Evolutionary conservation across 2,329 filamentous ascomycete genomes (phyloP).

Genomic region (Cercospora citrullina): DNA sequence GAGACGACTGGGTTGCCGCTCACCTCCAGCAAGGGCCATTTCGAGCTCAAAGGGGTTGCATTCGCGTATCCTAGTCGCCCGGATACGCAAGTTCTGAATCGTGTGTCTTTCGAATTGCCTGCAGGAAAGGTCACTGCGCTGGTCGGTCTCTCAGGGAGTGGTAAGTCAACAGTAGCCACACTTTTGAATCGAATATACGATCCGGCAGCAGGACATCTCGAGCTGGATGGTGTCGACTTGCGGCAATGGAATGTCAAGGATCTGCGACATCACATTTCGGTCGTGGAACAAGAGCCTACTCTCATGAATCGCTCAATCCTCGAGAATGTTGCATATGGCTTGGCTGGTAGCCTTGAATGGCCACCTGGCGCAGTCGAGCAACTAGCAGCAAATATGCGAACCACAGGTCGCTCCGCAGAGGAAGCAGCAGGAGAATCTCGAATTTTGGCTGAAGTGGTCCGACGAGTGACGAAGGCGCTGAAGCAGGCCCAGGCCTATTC

Average conservation of each 20-base stretch:
- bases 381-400: not conserved
- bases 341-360: conserved; percentile 44
- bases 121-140: conserved; percentile 42
- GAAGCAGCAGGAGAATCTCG: conserved; percentile 40
- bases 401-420: conserved; percentile 31
- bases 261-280: conserved; percentile 27
- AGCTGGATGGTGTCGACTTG: not conserved
- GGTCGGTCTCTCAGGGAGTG: conserved; percentile 50
- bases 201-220: not conserved
- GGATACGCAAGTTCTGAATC: not conserved
- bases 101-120: not conserved
- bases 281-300: conserved; percentile 54
- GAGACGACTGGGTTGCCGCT: not conserved
- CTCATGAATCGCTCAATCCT: conserved; percentile 54
- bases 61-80: conserved; percentile 34
- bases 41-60: conserved; percentile 42
- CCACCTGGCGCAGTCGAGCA: conserved; percentile 25
- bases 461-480: conserved; percentile 52
- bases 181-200: conserved; percentile 24
- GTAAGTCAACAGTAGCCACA: conserved; percentile 51
- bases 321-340: conserved; percentile 55
- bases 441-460: conserved; percentile 25
- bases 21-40: conserved; percentile 12
- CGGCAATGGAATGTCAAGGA: conserved; percentile 26
- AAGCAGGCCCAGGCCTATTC: conserved; percentile 56